A percentile compares a stretch with the other conserved stretches of the same genome.
Evolutionary conservation across 1,139 yeast genomes (phyloP).

Genomic region (Candida tetrigidarum): DNA sequence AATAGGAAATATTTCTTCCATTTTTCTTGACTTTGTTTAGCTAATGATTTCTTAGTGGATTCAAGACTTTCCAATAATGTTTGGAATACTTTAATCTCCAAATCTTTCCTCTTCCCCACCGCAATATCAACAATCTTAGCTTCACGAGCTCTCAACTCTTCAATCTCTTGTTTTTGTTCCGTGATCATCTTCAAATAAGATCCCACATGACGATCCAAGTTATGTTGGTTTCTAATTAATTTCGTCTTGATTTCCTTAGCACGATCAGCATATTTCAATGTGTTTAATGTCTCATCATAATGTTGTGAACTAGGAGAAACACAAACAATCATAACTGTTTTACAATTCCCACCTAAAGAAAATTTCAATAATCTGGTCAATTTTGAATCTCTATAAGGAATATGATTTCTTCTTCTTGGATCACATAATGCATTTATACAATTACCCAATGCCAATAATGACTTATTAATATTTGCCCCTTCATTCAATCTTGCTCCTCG

Average conservation of each 20-base stretch:
- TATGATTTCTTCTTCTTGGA: slow-evolving; percentile 66
- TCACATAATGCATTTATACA: slow-evolving; percentile 93
- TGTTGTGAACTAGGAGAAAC: slow-evolving; percentile 85
- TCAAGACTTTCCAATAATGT: slow-evolving; percentile 46
- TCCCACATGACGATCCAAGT: slow-evolving; percentile 84
- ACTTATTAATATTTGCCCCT: slow-evolving; percentile 91
- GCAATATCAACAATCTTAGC: slow-evolving; percentile 40
- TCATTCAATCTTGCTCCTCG: slow-evolving; percentile 80
- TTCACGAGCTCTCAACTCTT: slow-evolving; percentile 65
- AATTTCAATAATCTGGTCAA: slow-evolving; percentile 83
- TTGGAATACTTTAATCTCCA: slow-evolving; percentile 38
- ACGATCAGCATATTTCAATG: slow-evolving; percentile 86
- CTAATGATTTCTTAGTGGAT: slow-evolving; percentile 38
- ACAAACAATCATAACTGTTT: slow-evolving; percentile 95
- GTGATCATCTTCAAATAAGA: slow-evolving; percentile 86
- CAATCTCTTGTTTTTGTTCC: slow-evolving; percentile 80
- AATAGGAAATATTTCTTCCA: slow-evolving; percentile 53
- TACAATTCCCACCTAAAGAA: slow-evolving; percentile 93
- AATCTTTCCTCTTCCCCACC: slow-evolving; percentile 30
- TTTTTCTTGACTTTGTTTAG: slow-evolving; percentile 47
- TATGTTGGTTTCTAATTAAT: slow-evolving; percentile 72
- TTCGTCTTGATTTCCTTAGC: slow-evolving; percentile 92
- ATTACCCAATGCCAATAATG: slow-evolving; percentile 86
- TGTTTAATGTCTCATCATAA: slow-evolving; percentile 90
- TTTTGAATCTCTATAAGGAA: slow-evolving; percentile 91